phyloP scores from a whole-genome alignment of 768 basidiomycete species.

The Antrodiella citrinella region DNA sequence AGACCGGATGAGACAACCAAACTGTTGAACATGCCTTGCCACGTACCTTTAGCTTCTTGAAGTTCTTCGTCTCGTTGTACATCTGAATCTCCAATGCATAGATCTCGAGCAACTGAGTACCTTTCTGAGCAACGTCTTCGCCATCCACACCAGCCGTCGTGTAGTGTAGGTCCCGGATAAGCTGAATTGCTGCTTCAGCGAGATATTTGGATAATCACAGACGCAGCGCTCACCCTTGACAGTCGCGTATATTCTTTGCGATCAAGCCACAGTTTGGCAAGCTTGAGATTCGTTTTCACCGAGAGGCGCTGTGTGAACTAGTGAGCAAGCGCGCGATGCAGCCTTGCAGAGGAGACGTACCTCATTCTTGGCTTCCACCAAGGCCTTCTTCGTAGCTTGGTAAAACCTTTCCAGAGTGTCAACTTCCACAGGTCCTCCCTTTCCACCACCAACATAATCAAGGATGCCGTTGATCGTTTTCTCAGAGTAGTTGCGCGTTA shows the following conservation, averaged over 20 bases:
- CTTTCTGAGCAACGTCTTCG: conserved; percentile 85
- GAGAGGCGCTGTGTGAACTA: conserved; percentile 63
- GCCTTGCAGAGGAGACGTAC: conserved; percentile 31
- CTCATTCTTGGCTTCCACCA: conserved; percentile 95
- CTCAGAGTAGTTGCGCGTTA: conserved; percentile 93
- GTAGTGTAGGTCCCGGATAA: conserved; percentile 68
- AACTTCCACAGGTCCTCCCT: conserved; percentile 70
- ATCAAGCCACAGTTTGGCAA: conserved; percentile 96
- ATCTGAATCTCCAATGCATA: conserved; percentile 99
- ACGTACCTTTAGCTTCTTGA: conserved; percentile 86
- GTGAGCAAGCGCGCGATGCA: not conserved
- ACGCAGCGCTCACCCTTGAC: conserved; percentile 47
- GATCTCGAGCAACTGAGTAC: conserved; percentile 91
- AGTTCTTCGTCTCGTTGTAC: conserved; percentile 95
- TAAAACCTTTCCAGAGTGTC: conserved; percentile 93
- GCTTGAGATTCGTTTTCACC: conserved; percentile 92
- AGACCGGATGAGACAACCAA: not conserved
- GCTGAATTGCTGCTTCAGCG: conserved; percentile 35
- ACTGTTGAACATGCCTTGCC: not conserved
- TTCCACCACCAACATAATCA: conserved; percentile 92
- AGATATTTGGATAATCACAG: no score
- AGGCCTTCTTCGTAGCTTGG: conserved; percentile 80
- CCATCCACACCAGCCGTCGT: conserved; percentile 58
- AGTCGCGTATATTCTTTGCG: conserved; percentile 84
- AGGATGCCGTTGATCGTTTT: conserved; percentile 98